Evolutionary conservation across 2,329 filamentous ascomycete genomes (phyloP), one percentile per base, ranked within the genome.

Genomic region (Colletotrichum godetiae): DNA sequence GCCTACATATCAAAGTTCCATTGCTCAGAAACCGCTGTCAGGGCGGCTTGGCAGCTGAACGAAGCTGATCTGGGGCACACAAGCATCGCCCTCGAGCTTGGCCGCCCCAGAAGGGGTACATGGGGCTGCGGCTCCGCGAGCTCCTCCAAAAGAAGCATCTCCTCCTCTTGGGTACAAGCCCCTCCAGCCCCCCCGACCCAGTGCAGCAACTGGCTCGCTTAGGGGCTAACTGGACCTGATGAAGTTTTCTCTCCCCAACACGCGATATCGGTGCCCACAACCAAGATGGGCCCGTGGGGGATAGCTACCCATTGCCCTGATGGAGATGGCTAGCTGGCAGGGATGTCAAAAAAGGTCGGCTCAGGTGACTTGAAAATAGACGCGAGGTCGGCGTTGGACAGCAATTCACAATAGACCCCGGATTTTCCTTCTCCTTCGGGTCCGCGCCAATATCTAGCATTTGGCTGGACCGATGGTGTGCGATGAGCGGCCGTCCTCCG

Each of bases 361-460:
- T 71, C 71, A 73, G 67, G 71, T 70, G 71, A 73, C 67, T 71
- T 52, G 61, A 66, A 73, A 71, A 57, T 66, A 70, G 56, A 55
- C 27, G 37, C 71, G 67, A 70, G 60, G 60, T 65, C 42, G 67
- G 67, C 31, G 37, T 15, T 46, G 53, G 46, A 60, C 58, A 70
- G 67, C 71, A 61, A 22, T 56, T 27, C 42, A 61, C 61, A 65
- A 52, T 49, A 49, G 46, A 73, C 67, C 67, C 71, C 67, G 60
- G 60, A 73, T 71, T 65, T 61, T 71, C 42, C 46, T 61, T 37
- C 60, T 65, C 27, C 13, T 65, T 73, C 52, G 33, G 59, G 56
- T 33, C 22, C 33, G 46, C 22, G 42, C 42, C 33, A 57, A 29
- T 35, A 24, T 61, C 42, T 24, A 35, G 11, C 15, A 19, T 15